Evolutionary conservation across 495 filamentous ascomycete species (phyloP), one percentile per base, ranked within the genome.

Genomic region (Tuber umbilicatum): DNA sequence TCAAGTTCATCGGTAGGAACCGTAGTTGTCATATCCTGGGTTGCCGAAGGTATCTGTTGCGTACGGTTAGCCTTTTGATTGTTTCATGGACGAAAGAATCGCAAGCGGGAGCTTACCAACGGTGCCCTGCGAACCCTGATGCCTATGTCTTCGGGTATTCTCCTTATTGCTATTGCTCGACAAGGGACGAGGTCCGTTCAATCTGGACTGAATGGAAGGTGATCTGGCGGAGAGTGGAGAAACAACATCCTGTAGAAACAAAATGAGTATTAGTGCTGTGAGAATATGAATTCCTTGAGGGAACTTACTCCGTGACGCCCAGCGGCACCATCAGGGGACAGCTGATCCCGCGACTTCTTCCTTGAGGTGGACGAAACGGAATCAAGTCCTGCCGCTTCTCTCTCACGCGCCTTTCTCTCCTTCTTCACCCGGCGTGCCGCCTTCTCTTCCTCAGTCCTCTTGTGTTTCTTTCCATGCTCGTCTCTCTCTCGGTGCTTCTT

Each of bases 111-210:
- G 67, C 79, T 73, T 78, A 81, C 80, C 79, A 79, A 75, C 47
- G 60, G 79, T 79, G 67, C 73, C 73, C 73, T 81, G 79, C 23
- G 79, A 79, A 37, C 69, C 72, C 31, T 79, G 75, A 14, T 81
- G 79, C 31, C 79, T 79, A 40, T 79, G 74, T 37, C 78, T 78
- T 71, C 80, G 74, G 50, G 74, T 74, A 31, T 80, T 82, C 67
- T 82, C 81, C 74, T 82, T 82, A 68, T 82, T 82, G 47, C 81
- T 82, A 72, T 81, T 76, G 70, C 78, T 78, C 35, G 77, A 80
- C 60, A 82, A 68, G 35, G 81, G 81, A n/a, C 81, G 72, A 64
- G 81, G 81, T 38, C 81, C 81, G n/a, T 74, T 81, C 38, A 82
- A 68, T 41, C 78, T 74, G 55, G 77, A 80, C 64, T 78, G 80